Evolutionary conservation across 129 eudicot species (phyloP).

Genomic region (Helianthus annuus): HanXRQr2.0-SUNRISE NC_035440.2:160611055-160611554

Average conservation of each 20-base stretch:
- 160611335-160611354: background rate
- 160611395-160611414: background rate
- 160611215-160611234: too few relatives aligned
- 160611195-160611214: too few relatives aligned
- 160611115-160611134: background rate
- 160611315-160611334: background rate
- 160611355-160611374: background rate
- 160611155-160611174: background rate
- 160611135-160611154: background rate
- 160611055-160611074: background rate
- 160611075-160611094: background rate
- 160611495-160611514: slow-evolving; percentile 25
- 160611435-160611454: slow-evolving; percentile 11
- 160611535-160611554: slow-evolving; percentile 27
- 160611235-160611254: too few relatives aligned
- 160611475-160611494: slow-evolving; percentile 38
- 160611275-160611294: too few relatives aligned
- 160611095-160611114: background rate
- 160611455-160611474: slow-evolving; percentile 22
- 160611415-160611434: background rate
- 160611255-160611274: too few relatives aligned
- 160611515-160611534: slow-evolving; percentile 38
- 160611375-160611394: background rate
- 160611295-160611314: too few relatives aligned
- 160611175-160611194: background rate